phyloP scores from a whole-genome alignment of 768 basidiomycete genomes.

The Coprinopsis cinerea region DNA sequence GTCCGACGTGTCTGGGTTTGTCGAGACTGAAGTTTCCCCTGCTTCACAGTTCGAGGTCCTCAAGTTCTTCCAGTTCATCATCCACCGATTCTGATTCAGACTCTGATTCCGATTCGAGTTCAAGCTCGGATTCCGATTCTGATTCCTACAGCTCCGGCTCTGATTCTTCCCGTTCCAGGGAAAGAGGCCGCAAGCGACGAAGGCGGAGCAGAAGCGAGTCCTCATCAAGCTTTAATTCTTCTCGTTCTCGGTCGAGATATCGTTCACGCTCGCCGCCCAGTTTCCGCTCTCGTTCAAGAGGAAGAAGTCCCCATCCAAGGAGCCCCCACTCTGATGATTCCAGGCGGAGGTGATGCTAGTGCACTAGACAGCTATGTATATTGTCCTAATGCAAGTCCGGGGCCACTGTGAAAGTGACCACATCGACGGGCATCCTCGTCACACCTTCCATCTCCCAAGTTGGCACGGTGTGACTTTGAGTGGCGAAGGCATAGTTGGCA shows the following conservation, averaged over 20 bases:
- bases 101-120: slow-evolving; percentile 36
- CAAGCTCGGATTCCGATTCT: slow-evolving; percentile 35
- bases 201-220: slow-evolving; percentile 14
- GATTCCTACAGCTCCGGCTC: slow-evolving; percentile 24
- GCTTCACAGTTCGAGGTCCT: slow-evolving; percentile 14
- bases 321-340: neutral
- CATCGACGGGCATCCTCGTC: no score
- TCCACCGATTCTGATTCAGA: slow-evolving; percentile 34
- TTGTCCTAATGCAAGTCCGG: no score
- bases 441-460: no score
- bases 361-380: no score
- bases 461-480: no score
- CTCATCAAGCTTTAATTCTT: slow-evolving; percentile 3
- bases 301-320: no score
- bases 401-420: no score
- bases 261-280: neutral
- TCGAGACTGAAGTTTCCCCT: no score
- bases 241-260: slow-evolving; percentile 5
- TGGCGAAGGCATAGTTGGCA: no score
- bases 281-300: neutral
- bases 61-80: slow-evolving; percentile 10
- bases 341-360: neutral
- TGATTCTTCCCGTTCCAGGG: no score
- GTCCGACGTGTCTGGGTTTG: no score
- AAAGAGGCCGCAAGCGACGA: slow-evolving; percentile 8